These are phyloP conservation scores for Hypoxylon sp. DNA, from an alignment of 2,329 filamentous ascomycete genomes.

Conservation along the genomic window DNA sequence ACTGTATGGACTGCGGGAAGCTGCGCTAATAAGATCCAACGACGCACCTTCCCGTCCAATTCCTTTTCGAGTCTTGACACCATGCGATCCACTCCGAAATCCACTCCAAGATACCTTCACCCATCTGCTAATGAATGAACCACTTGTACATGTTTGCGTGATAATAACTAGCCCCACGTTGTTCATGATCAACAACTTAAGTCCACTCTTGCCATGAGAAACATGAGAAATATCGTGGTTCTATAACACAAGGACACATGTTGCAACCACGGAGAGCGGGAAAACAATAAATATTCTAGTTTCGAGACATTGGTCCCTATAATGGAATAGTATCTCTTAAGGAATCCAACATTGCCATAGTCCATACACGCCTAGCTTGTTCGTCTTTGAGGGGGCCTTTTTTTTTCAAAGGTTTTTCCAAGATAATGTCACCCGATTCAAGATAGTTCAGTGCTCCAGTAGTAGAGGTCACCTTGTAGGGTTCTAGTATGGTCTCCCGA, in stretches of 20 bases:
- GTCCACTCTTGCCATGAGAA: not conserved
- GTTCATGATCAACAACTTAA: constrained; percentile 3
- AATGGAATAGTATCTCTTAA: not conserved
- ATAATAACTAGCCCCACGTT: constrained; percentile 13
- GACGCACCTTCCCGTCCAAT: constrained; percentile 46
- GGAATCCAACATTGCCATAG: not conserved
- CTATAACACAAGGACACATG: constrained; percentile 11
- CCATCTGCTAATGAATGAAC: constrained; percentile 1
- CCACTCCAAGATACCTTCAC: constrained; percentile 16
- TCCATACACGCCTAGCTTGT: not conserved
- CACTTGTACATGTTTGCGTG: constrained; percentile 14
- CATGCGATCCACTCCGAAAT: constrained; percentile 3
- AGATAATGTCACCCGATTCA: not conserved
- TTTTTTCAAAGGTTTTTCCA: not conserved
- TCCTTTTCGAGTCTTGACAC: constrained; percentile 13
- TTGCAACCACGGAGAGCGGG: constrained; percentile 1
- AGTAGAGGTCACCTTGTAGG: not conserved
- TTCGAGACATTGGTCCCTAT: not conserved
- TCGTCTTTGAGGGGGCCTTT: not conserved
- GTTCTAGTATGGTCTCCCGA: not conserved
- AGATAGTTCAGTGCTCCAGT: not conserved
- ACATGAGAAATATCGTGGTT: constrained; percentile 8
- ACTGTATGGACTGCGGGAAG: constrained; percentile 43
- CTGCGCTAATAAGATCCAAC: constrained; percentile 43
- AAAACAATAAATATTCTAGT: not conserved